A percentile compares a stretch with the other conserved stretches of the same genome.
Conservation (phyloP, 768 basidiomycete genomes). For the Melanogaster broomeanus region DNA sequence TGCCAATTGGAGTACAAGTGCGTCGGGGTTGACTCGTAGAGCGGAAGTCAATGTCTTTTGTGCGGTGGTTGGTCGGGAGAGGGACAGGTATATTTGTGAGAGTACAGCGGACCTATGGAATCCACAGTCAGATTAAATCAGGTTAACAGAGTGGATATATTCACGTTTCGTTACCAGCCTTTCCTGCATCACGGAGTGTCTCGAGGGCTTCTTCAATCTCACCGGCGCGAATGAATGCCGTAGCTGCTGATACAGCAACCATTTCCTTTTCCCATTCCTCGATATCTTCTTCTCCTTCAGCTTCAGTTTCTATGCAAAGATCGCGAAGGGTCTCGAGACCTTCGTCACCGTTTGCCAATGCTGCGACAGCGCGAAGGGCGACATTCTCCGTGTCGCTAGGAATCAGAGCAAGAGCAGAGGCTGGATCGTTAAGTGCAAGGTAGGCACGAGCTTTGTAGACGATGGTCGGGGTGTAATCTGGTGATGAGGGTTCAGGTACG, state of each 20-base stretch:
- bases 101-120: slow-evolving; percentile 70
- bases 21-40: slow-evolving; percentile 86
- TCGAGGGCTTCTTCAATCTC: slow-evolving; percentile 93
- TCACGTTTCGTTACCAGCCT: slow-evolving; percentile 86
- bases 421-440: slow-evolving; percentile 66
- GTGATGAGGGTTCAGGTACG: slow-evolving; percentile 60
- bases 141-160: slow-evolving; percentile 24
- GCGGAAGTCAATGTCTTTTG: slow-evolving; percentile 83
- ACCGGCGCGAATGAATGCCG: slow-evolving; percentile 79
- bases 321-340: slow-evolving; percentile 82
- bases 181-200: slow-evolving; percentile 70
- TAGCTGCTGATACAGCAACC: slow-evolving; percentile 82
- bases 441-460: slow-evolving; percentile 79
- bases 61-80: slow-evolving; percentile 84
- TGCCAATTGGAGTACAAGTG: slow-evolving; percentile 84
- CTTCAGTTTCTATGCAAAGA: slow-evolving; percentile 83
- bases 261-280: slow-evolving; percentile 69
- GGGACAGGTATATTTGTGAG: slow-evolving; percentile 88
- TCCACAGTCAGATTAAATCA: neutral
- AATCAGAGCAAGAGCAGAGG: slow-evolving; percentile 57
- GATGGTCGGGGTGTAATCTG: slow-evolving; percentile 64
- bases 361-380: slow-evolving; percentile 66
- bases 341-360: slow-evolving; percentile 68
- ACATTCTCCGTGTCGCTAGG: slow-evolving; percentile 62
- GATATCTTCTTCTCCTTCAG: slow-evolving; percentile 63